These are phyloP conservation scores for Aspergillus costaricaensis DNA, from an alignment of 2,329 filamentous ascomycete genomes.

Conservation along the genomic window DNA sequence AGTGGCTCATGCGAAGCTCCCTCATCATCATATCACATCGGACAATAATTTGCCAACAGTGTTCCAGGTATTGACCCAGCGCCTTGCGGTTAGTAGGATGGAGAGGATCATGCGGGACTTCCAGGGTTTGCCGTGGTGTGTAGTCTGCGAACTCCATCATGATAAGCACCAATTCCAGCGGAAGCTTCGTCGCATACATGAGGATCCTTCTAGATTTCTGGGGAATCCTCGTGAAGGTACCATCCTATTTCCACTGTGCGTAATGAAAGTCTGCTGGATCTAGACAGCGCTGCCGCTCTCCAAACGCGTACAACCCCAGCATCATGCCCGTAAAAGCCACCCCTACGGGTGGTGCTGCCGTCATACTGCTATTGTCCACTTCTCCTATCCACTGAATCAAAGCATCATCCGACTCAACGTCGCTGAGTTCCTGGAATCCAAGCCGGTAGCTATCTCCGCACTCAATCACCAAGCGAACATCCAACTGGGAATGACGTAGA, in stretches of 20 bases:
- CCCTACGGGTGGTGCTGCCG: constrained; percentile 39
- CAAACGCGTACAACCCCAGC: constrained; percentile 51
- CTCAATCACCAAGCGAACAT: constrained; percentile 32
- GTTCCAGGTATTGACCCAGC: background rate
- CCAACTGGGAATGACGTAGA: constrained; percentile 13
- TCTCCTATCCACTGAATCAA: constrained; percentile 29
- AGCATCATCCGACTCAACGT: background rate
- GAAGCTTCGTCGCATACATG: background rate
- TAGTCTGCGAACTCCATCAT: background rate
- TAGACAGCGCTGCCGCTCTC: constrained; percentile 43
- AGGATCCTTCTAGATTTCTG: background rate
- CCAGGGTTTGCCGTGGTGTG: background rate
- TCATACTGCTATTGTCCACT: constrained; percentile 38
- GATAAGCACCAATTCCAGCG: background rate
- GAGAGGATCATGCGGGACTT: background rate
- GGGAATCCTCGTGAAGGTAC: background rate
- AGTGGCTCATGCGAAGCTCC: background rate
- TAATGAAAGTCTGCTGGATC: constrained; percentile 47
- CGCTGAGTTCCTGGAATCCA: constrained; percentile 25
- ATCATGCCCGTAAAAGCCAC: constrained; percentile 50
- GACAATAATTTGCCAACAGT: background rate
- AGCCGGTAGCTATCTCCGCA: constrained; percentile 36
- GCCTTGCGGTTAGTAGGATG: background rate
- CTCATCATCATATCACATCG: background rate
- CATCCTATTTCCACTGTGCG: constrained; percentile 21